Conservation (phyloP, 2,329 filamentous ascomycete genomes). For the Aspergillus hortae region DNA sequence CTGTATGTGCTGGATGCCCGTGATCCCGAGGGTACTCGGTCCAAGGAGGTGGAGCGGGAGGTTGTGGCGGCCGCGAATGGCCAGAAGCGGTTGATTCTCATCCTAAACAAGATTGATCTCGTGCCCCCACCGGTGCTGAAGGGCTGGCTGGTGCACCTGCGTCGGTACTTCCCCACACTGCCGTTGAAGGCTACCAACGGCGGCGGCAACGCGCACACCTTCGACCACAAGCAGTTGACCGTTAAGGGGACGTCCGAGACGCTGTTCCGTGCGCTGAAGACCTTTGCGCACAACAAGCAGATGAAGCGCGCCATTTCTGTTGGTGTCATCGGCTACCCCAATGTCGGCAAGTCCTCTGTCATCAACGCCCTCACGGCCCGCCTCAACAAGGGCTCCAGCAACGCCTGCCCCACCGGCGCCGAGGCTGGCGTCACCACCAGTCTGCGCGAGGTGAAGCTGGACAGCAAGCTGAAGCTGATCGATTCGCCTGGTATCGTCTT, state of each 20-base stretch:
- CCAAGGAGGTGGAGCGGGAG: constrained; percentile 83
- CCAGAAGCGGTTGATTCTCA: constrained; percentile 82
- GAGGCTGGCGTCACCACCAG: constrained; percentile 90
- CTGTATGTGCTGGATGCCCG: constrained; percentile 91
- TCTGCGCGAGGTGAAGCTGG: constrained; percentile 85
- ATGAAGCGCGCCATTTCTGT: constrained; percentile 87
- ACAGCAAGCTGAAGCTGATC: constrained; percentile 88
- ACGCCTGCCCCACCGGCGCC: constrained; percentile 80
- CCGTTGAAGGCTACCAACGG: constrained; percentile 80
- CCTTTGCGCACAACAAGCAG: constrained; percentile 76
- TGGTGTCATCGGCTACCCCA: constrained; percentile 91
- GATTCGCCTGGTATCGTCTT: constrained; percentile 96
- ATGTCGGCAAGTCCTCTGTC: constrained; percentile 93
- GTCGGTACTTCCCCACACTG: constrained; percentile 85
- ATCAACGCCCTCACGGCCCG: constrained; percentile 87
- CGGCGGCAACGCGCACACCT: constrained; percentile 81
- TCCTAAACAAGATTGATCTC: constrained; percentile 94
- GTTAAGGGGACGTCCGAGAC: constrained; percentile 80
- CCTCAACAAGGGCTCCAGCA: constrained; percentile 59
- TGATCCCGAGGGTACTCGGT: constrained; percentile 86
- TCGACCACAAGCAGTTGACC: constrained; percentile 87
- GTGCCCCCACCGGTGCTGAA: constrained; percentile 78
- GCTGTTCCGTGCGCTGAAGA: constrained; percentile 85
- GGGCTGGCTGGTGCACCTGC: constrained; percentile 78
- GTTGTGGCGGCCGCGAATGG: constrained; percentile 84